Conservation (phyloP, 1,284 basidiomycete species). For the Ceratobasidium sp. region DNA sequence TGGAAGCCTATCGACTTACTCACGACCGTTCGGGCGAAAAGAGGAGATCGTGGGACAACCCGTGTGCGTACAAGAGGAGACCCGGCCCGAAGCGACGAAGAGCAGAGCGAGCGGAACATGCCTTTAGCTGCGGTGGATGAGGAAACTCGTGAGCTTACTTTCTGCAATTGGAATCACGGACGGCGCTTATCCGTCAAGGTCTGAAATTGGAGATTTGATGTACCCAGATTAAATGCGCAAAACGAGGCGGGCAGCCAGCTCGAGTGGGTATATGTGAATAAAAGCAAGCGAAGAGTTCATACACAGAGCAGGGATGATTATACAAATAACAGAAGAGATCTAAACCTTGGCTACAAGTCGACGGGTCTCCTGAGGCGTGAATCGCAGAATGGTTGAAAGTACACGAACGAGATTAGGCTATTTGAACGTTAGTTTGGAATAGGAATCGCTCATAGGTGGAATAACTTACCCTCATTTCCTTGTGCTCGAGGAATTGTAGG, state of each 20-base stretch:
- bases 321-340: slow-evolving; percentile 21
- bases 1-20: slow-evolving; percentile 19
- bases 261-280: slow-evolving; percentile 9
- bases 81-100: slow-evolving; percentile 18
- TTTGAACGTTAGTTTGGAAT: slow-evolving; percentile 43
- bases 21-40: slow-evolving; percentile 33
- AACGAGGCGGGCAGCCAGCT: background rate
- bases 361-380: slow-evolving; percentile 93
- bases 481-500: slow-evolving; percentile 91
- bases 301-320: background rate
- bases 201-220: slow-evolving; percentile 32
- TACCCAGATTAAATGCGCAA: slow-evolving; percentile 6
- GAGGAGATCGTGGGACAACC: background rate
- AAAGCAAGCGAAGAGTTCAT: background rate
- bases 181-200: slow-evolving; percentile 20
- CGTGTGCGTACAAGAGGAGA: slow-evolving; percentile 16
- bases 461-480: slow-evolving; percentile 81
- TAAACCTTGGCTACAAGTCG: slow-evolving; percentile 82
- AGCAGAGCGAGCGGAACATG: slow-evolving; percentile 34
- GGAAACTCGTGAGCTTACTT: background rate
- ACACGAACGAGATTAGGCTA: slow-evolving; percentile 91
- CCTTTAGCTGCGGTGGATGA: background rate
- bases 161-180: background rate
- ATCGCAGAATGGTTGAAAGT: slow-evolving; percentile 88
- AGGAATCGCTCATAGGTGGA: slow-evolving; percentile 22